phyloP scores from a whole-genome alignment of 371 early-diverging fungal genomes.

The Actinomortierella ambigua region DNA sequence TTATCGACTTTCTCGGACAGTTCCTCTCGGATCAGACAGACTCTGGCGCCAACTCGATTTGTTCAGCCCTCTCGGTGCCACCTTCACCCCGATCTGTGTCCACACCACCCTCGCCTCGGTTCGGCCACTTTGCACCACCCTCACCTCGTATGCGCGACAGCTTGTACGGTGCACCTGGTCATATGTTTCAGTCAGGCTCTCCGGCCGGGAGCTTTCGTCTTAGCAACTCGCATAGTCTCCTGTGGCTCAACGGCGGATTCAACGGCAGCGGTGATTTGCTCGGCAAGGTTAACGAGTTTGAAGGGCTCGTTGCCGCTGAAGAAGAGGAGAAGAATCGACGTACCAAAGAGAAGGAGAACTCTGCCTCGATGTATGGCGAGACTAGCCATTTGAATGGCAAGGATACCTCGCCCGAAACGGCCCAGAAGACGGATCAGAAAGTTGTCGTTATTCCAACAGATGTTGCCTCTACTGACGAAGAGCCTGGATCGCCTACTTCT shows the following conservation, averaged over 20 bases:
- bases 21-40: constrained; percentile 63
- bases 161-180: constrained; percentile 42
- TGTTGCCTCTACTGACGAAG: background rate
- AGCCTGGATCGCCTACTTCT: too few species aligned
- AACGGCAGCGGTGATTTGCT: constrained; percentile 43
- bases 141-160: constrained; percentile 41
- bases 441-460: background rate
- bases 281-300: constrained; percentile 46
- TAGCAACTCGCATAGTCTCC: constrained; percentile 41
- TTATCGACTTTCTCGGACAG: constrained; percentile 80
- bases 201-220: constrained; percentile 43
- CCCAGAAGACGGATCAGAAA: too few species aligned
- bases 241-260: constrained; percentile 45
- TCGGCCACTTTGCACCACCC: constrained; percentile 42
- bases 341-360: background rate
- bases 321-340: constrained; percentile 20
- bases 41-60: constrained; percentile 47
- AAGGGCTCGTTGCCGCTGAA: constrained; percentile 43
- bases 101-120: constrained; percentile 47
- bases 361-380: too few species aligned
- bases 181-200: constrained; percentile 34
- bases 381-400: too few species aligned
- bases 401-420: too few species aligned
- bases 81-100: constrained; percentile 58
- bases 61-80: constrained; percentile 45